Evolutionary conservation across 2,329 filamentous ascomycete genomes (phyloP), one percentile per base, ranked within the genome.

Genomic region (Phialocephala subalpina): DNA sequence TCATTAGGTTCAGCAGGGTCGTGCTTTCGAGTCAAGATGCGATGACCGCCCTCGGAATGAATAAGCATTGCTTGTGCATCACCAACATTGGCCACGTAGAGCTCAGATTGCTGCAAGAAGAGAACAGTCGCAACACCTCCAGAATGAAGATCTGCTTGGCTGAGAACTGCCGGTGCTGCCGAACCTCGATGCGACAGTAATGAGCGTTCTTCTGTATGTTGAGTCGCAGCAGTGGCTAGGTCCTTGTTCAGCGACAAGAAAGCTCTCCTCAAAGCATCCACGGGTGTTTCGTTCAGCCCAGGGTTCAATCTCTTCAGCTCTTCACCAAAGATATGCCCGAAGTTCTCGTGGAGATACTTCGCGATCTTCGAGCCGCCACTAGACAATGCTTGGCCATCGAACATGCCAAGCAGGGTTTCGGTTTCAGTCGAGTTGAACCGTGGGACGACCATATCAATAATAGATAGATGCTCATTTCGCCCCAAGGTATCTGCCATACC

Each of bases 401-500:
- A 99, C 78, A 99, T 86, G n/a, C 95, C 96, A 55, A 99, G 82
- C 1, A 99, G 84, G 53, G 93, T 94, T 78, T 98, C 94, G 52
- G 93, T 91, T 72, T 98, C 94, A 60, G 92, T 92, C 18, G 94
- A 92, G 75, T 94, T 92, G 81, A 97, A 96, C 55, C 93, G 89
- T 12, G 96, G 96, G 35, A 98, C 92, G 22, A 99, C 93, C 80
- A 99, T 90, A 77, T 99, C 96, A 66, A 98, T 91, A 2, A 94
- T 97, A 5, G 96, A 98, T 60, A 99, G 81, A 77, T 99, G 96
- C 78, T 99, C 96, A 73, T 95, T 94, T 75, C 89, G 92, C 45
- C 96, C 96, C 16, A 99, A 83, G 16, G 93, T 97, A 79, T 99
- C 96, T 8, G 96, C 96, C 94, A 99, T 97, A 67, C 96, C 96